Evolutionary conservation across 2,329 filamentous ascomycete genomes (phyloP).

Genomic region (Emericellopsis cladophorae): DNA sequence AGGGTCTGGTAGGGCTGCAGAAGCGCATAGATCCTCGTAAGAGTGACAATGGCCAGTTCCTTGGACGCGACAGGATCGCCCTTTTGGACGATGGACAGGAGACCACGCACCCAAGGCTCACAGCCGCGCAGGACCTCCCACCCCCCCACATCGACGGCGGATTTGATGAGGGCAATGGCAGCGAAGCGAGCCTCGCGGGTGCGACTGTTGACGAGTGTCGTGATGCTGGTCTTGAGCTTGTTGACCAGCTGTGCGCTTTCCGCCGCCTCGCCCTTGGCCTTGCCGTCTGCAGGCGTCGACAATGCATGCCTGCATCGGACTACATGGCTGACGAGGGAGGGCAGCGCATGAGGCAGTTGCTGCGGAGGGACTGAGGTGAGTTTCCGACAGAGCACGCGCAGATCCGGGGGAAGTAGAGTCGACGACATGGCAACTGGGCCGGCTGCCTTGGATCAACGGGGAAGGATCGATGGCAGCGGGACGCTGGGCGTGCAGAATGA

Average conservation of each 20-base stretch:
- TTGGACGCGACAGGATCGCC: slow-evolving; percentile 65
- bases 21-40: slow-evolving; percentile 74
- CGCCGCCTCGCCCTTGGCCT: slow-evolving; percentile 46
- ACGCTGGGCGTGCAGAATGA: too few relatives aligned
- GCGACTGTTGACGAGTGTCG: slow-evolving; percentile 65
- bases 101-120: slow-evolving; percentile 63
- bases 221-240: slow-evolving; percentile 68
- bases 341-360: slow-evolving; percentile 62
- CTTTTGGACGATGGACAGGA: slow-evolving; percentile 68
- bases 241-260: slow-evolving; percentile 63
- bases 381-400: slow-evolving; percentile 53
- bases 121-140: slow-evolving; percentile 67
- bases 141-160: slow-evolving; percentile 68
- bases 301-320: slow-evolving; percentile 46
- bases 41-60: slow-evolving; percentile 60
- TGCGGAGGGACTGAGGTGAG: slow-evolving; percentile 59
- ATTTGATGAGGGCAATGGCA: slow-evolving; percentile 68
- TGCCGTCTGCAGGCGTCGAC: slow-evolving; percentile 47
- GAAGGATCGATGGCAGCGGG: too few relatives aligned
- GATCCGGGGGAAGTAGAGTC: slow-evolving; percentile 36
- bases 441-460: too few relatives aligned
- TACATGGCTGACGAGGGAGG: slow-evolving; percentile 52
- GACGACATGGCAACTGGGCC: slow-evolving; percentile 8
- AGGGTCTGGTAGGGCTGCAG: slow-evolving; percentile 75
- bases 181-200: slow-evolving; percentile 64